Conservation (phyloP, 371 early-diverging fungal genomes). For the Mortierella sp. region DNA sequence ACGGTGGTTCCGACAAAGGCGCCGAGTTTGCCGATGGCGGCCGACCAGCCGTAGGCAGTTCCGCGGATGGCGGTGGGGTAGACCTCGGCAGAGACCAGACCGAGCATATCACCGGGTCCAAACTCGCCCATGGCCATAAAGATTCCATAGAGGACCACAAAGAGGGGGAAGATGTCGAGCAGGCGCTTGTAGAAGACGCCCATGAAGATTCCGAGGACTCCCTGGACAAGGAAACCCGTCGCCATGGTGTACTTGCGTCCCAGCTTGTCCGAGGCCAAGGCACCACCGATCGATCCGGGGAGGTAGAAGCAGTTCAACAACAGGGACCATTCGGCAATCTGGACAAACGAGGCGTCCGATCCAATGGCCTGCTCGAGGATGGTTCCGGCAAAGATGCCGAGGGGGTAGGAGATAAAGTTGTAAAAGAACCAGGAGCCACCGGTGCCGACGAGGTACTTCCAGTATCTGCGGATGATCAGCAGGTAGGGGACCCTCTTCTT, state of each 20-base stretch:
- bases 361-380: slow-evolving; percentile 66
- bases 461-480: slow-evolving; percentile 69
- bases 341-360: slow-evolving; percentile 59
- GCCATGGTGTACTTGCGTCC: slow-evolving; percentile 72
- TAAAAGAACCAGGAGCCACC: slow-evolving; percentile 77
- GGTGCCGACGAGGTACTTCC: slow-evolving; percentile 69
- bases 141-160: slow-evolving; percentile 74
- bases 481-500: slow-evolving; percentile 69
- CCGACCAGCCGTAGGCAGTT: slow-evolving; percentile 74
- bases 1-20: slow-evolving; percentile 67
- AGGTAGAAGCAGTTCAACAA: slow-evolving; percentile 72
- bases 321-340: slow-evolving; percentile 69
- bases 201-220: slow-evolving; percentile 71
- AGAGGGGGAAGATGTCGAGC: slow-evolving; percentile 67
- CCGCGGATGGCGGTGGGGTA: slow-evolving; percentile 76
- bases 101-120: slow-evolving; percentile 72
- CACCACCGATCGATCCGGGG: slow-evolving; percentile 70
- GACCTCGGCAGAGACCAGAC: slow-evolving; percentile 68
- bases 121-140: slow-evolving; percentile 72
- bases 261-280: slow-evolving; percentile 65
- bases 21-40: slow-evolving; percentile 69
- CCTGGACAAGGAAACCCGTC: slow-evolving; percentile 67
- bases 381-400: slow-evolving; percentile 66
- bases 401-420: slow-evolving; percentile 73
- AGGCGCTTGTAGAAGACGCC: slow-evolving; percentile 65